Base-by-base conservation (phyloP, 2,329 filamentous ascomycete species). In the Fusarium verrucosum region DNA sequence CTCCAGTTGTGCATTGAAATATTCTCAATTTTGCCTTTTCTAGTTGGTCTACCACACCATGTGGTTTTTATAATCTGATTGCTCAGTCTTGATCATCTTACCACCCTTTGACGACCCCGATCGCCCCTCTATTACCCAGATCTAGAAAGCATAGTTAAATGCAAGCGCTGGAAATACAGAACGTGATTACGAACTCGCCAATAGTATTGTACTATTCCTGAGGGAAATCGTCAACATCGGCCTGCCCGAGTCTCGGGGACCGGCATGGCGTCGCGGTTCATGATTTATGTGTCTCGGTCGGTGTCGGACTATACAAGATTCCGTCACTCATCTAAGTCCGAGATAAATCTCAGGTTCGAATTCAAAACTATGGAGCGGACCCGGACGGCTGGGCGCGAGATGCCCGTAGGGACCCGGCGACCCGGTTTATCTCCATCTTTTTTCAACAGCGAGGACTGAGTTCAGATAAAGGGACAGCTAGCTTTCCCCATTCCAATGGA, bases 61-160 rank as follows among this genome's bases (percentile, higher is more conserved):
- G 43, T 55, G 28, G 17, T 26, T 45, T 44, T 32, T 5, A 55
- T 45, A 49, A 51, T 55, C 45, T 58, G 37, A 59, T 50, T n/a
- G 22, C 57, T 47, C 41, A 59, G 40, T 66, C 41, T 26, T 49
- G 32, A 66, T 53, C 62, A 51, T 66, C 62, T 63, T 43, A 63
- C 37, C 58, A 55, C 42, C 23, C 37, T 28, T 20, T n/a, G 35
- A 46, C 28, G 25, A 38, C 42, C 43, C 28, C 44, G 52, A 66
- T 59, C 58, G 40, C 11, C 51, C 47, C 47, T 66, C 44, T 32
- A 28, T 66, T 40, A 28, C 44, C 36, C 37, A 66, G 30, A 50
- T 66, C 62, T 63, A 38, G 53, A 62, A 43, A 26, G 10, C 19
- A 41, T 32, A 45, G 25, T 20, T 37, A n/a, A 45, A 42, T 65